A percentile compares a stretch with the other conserved stretches of the same genome.
phyloP scores from a whole-genome alignment of 2,329 filamentous ascomycete species.

The Pseudogymnoascus sp. region DNA sequence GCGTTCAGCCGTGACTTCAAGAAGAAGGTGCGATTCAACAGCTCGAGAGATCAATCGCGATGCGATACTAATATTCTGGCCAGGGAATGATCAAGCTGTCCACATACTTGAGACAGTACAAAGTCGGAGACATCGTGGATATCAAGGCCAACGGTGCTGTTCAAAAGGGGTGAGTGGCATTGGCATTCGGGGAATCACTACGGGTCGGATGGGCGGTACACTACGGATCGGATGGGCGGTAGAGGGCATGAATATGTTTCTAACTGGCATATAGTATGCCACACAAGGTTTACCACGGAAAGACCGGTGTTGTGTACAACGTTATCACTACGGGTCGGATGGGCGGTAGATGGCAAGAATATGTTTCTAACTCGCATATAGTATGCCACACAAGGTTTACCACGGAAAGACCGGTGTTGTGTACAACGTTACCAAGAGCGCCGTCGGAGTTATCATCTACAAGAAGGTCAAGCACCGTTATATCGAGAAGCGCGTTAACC shows the following conservation, averaged over 20 bases:
- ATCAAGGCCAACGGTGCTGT: constrained; percentile 98
- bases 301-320: constrained; percentile 98
- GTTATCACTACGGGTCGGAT: constrained; percentile 55
- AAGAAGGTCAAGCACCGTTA: constrained; percentile 99
- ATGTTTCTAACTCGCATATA: constrained; percentile 31
- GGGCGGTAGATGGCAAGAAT: background rate
- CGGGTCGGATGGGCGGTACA: too few species aligned
- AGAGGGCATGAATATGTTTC: constrained; percentile 8
- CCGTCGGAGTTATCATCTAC: constrained; percentile 98
- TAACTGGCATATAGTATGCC: constrained; percentile 61
- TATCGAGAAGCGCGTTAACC: constrained; percentile 99
- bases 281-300: constrained; percentile 99
- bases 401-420: constrained; percentile 97
- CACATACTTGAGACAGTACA: constrained; percentile 93
- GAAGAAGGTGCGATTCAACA: constrained; percentile 47
- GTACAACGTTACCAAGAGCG: constrained; percentile 98
- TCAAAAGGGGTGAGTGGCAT: constrained; percentile 78
- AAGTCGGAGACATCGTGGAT: constrained; percentile 97
- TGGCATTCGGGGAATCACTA: constrained; percentile 7
- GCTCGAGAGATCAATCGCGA: background rate
- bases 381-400: constrained; percentile 99
- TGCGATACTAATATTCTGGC: constrained; percentile 2
- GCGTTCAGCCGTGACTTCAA: constrained; percentile 93
- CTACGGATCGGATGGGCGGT: background rate
- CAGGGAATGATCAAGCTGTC: constrained; percentile 80